Evolutionary conservation across 495 filamentous ascomycete species (phyloP), one percentile per base, ranked within the genome.

Genomic region (Trichocladium uniseriatum): DNA sequence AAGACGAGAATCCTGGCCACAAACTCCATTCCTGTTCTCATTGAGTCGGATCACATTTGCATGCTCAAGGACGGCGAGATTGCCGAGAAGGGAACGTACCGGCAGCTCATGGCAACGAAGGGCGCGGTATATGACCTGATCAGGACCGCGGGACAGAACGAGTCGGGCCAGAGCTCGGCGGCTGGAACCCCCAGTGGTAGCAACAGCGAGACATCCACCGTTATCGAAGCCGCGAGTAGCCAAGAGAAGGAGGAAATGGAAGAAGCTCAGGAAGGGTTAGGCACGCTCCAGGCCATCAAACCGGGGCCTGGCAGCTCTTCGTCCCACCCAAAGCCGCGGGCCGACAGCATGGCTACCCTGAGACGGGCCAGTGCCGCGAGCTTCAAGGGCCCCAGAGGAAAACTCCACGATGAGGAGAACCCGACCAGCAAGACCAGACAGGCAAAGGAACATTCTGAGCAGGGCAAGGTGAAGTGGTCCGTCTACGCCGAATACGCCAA

Each of bases 401-500:
- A 87, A 64, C 55, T 87, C 34, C 75, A 71, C 13, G 92, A 98
- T 62, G 86, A 95, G 60, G 92, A 95, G 58, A 84, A 80, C 35
- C 69, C 72, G 13, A 67, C 64, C 10, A 60, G 78, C 51, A 95
- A 86, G 71, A 87, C 83, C 49, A 87, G 80, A 57, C 89, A 95
- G 65, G 79, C 76, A 14, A 89, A 94, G 62, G 94, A 99, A 64
- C 79, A 80, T 44, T 79, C 78, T 0, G 86, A 96, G 62, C 88
- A 97, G 64, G 94, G 94, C 39, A 95, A 96, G 62, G 94, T 99
- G 49, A 96, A 95, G 65, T 96, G 94, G 89, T 77, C 81, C 56
- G 87, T 94, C 2, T 94, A 94, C 51, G 67, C 65, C 28, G 87
- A 91, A 66, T 96, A 97, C 59, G 90, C 90, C 29, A 95, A 91